These are phyloP conservation scores for Pleurotus citrinopileatus DNA, from an alignment of 768 basidiomycete species.

Conservation along the genomic window DNA sequence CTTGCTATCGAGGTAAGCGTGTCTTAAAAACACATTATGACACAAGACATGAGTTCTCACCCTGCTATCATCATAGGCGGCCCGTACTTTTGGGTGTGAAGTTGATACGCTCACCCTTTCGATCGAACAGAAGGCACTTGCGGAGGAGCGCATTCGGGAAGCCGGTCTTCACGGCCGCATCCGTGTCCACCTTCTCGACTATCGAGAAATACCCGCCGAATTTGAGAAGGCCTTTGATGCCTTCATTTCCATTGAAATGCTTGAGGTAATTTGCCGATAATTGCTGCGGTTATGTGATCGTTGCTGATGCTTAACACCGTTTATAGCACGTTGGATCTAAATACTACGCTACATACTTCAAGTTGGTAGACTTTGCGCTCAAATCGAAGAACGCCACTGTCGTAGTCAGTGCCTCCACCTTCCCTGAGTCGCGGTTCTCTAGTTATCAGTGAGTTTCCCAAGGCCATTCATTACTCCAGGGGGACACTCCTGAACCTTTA, in stretches of 20 bases:
- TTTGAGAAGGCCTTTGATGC: conserved; percentile 82
- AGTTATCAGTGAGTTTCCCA: conserved; percentile 59
- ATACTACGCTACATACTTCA: conserved; percentile 70
- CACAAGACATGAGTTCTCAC: not conserved
- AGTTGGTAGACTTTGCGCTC: conserved; percentile 73
- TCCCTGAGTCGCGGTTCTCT: conserved; percentile 67
- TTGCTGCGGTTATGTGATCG: conserved; percentile 40
- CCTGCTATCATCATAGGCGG: conserved; percentile 45
- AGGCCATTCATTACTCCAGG: too few relatives aligned
- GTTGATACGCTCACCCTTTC: conserved; percentile 91
- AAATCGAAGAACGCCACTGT: conserved; percentile 65
- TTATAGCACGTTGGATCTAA: conserved; percentile 49
- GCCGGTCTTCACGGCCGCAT: conserved; percentile 71
- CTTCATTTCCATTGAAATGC: conserved; percentile 78
- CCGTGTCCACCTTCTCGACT: conserved; percentile 88
- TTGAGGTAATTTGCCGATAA: conserved; percentile 58
- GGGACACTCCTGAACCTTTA: conserved; percentile 2
- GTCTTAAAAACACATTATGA: not conserved
- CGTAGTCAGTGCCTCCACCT: conserved; percentile 68
- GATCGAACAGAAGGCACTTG: conserved; percentile 81
- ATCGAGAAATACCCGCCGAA: conserved; percentile 79
- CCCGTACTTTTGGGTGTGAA: conserved; percentile 69
- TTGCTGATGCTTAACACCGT: conserved; percentile 10
- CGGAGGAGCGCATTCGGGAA: conserved; percentile 75
- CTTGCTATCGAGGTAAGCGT: conserved; percentile 79